phyloP scores from a whole-genome alignment of 345 rosid genomes.

The thale cress (Arabidopsis thaliana) region DNA sequence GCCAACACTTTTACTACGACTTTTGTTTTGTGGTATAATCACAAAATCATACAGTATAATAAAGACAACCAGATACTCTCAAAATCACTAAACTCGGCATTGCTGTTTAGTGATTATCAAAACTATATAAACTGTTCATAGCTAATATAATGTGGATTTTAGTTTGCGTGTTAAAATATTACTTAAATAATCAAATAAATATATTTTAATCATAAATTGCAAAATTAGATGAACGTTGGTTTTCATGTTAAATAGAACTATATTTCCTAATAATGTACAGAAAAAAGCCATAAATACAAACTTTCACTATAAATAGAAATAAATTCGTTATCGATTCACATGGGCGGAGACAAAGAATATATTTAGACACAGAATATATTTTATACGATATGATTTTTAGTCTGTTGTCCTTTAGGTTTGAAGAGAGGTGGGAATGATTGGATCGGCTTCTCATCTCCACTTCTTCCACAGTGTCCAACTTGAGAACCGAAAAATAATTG shows the following conservation, averaged over 20 bases:
- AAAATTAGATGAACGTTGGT: neutral
- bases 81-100: too few relatives aligned
- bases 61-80: too few relatives aligned
- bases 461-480: slow-evolving; percentile 30
- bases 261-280: too few relatives aligned
- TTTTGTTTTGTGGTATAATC: neutral
- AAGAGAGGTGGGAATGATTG: slow-evolving; percentile 40
- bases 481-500: slow-evolving; percentile 23
- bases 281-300: too few relatives aligned
- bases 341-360: slow-evolving; percentile 37
- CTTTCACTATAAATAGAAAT: slow-evolving; percentile 9
- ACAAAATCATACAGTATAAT: neutral
- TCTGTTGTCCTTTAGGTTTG: slow-evolving; percentile 36
- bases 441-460: slow-evolving; percentile 41
- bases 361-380: slow-evolving; percentile 35
- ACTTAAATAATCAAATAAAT: neutral
- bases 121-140: too few relatives aligned
- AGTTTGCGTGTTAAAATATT: too few relatives aligned
- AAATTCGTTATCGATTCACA: slow-evolving; percentile 27
- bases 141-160: too few relatives aligned
- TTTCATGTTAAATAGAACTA: neutral
- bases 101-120: too few relatives aligned
- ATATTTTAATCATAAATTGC: neutral
- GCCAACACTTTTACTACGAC: slow-evolving; percentile 25
- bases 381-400: slow-evolving; percentile 33